Conservation (phyloP, 2,329 filamentous ascomycete genomes). For the Cryphonectria parasitica region DNA sequence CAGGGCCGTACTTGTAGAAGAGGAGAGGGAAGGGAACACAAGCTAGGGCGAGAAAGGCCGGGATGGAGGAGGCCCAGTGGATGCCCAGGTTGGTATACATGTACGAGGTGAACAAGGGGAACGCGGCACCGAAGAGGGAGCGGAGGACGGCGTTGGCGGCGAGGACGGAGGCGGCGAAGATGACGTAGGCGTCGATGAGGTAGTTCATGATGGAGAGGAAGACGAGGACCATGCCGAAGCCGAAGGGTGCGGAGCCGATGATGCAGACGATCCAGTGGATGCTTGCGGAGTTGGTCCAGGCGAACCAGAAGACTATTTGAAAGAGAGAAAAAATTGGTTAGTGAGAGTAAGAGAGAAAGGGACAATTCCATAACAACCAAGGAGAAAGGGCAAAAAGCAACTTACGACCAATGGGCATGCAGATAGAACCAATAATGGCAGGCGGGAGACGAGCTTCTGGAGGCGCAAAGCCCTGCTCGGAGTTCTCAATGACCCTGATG, state of each 20-base stretch:
- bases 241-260: slow-evolving; percentile 44
- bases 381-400: not conserved
- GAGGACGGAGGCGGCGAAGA: slow-evolving; percentile 76
- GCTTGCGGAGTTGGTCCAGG: slow-evolving; percentile 30
- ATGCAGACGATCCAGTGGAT: slow-evolving; percentile 43
- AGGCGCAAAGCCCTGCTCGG: slow-evolving; percentile 56
- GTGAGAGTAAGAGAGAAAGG: not conserved
- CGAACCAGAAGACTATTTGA: slow-evolving; percentile 25
- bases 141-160: slow-evolving; percentile 74
- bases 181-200: slow-evolving; percentile 71
- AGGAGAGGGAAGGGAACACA: slow-evolving; percentile 63
- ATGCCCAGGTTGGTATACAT: slow-evolving; percentile 66
- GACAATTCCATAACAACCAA: too few relatives aligned
- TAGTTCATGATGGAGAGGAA: slow-evolving; percentile 71
- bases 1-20: slow-evolving; percentile 61
- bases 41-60: slow-evolving; percentile 68
- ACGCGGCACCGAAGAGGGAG: slow-evolving; percentile 72
- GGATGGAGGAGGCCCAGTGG: slow-evolving; percentile 76
- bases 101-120: slow-evolving; percentile 71
- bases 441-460: slow-evolving; percentile 67
- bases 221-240: slow-evolving; percentile 58
- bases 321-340: not conserved
- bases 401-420: slow-evolving; percentile 22
- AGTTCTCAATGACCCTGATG: slow-evolving; percentile 44
- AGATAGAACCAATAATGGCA: slow-evolving; percentile 60